phyloP scores from a whole-genome alignment of 129 eudicot genomes.

The Daucus carota region DH1_v3.0 NC_030384.2:43686001-43686500 shows the following conservation, averaged over 20 bases:
- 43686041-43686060: background rate
- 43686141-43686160: background rate
- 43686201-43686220: background rate
- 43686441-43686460: slow-evolving; percentile 33
- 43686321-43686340: background rate
- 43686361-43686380: background rate
- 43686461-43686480: slow-evolving; percentile 44
- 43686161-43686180: background rate
- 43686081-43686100: background rate
- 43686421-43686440: slow-evolving; percentile 40
- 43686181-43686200: background rate
- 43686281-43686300: background rate
- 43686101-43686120: background rate
- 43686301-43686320: background rate
- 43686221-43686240: background rate
- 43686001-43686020: background rate
- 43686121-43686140: too few species aligned
- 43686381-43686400: slow-evolving; percentile 57
- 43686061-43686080: background rate
- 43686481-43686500: slow-evolving; percentile 55
- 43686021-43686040: background rate
- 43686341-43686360: background rate
- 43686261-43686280: background rate
- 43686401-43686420: slow-evolving; percentile 31
- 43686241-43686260: background rate